Conservation (phyloP, 768 basidiomycete genomes). For the Serendipita sp. region DNA sequence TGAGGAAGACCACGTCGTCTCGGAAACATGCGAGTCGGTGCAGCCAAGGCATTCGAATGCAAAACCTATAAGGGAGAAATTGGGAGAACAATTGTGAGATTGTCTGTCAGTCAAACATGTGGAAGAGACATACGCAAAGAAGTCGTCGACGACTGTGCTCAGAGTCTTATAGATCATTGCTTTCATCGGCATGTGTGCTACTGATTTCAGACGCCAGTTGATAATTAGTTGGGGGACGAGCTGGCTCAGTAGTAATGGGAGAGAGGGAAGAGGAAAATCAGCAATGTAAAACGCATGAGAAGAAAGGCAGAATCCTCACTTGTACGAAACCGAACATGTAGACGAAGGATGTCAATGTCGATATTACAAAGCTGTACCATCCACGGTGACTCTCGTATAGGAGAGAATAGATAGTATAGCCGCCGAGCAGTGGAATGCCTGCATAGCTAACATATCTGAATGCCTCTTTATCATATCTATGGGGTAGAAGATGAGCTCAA, state of each 20-base stretch:
- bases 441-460: slow-evolving; percentile 91
- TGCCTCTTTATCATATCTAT: slow-evolving; percentile 76
- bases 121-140: slow-evolving; percentile 52
- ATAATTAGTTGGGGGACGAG: slow-evolving; percentile 80
- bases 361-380: slow-evolving; percentile 94
- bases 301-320: slow-evolving; percentile 5
- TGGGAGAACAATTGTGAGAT: neutral
- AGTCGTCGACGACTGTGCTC: slow-evolving; percentile 80
- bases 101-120: neutral
- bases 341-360: slow-evolving; percentile 82
- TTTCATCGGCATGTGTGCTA: slow-evolving; percentile 97
- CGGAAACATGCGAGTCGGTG: slow-evolving; percentile 55
- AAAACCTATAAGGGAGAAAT: slow-evolving; percentile 39
- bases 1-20: slow-evolving; percentile 79
- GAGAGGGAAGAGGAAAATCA: slow-evolving; percentile 40
- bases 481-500: slow-evolving; percentile 4
- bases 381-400: slow-evolving; percentile 72
- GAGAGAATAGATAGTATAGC: slow-evolving; percentile 65
- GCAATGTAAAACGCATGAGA: slow-evolving; percentile 7
- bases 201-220: slow-evolving; percentile 95
- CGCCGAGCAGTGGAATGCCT: slow-evolving; percentile 63
- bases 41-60: slow-evolving; percentile 91
- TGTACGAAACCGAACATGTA: slow-evolving; percentile 93
- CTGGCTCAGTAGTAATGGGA: neutral
- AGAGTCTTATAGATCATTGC: slow-evolving; percentile 93